These are phyloP conservation scores for Aspergillus amoenus DNA, from an alignment of 2,329 filamentous ascomycete species.

Conservation along the genomic window DNA sequence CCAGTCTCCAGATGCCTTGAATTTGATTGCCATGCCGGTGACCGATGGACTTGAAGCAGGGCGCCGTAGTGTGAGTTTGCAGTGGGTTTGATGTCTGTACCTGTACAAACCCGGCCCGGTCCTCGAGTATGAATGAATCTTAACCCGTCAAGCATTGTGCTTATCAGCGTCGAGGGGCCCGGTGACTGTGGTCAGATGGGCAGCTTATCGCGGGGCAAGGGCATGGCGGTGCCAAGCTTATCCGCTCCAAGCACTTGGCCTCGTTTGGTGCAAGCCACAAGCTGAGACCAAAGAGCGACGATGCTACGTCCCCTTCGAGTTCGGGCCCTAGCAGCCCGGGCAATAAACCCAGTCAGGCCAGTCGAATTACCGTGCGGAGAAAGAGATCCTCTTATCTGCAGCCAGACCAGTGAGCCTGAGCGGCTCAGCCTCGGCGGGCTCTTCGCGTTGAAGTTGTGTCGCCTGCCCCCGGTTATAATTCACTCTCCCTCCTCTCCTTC, in stretches of 20 bases:
- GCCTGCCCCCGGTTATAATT: not conserved
- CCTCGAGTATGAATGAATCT: not conserved
- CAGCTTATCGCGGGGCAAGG: constrained; percentile 1
- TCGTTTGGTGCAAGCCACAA: not conserved
- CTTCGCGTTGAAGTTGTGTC: not conserved
- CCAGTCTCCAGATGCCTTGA: not conserved
- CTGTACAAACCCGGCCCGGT: not conserved
- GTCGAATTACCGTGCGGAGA: not conserved
- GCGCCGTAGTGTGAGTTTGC: not conserved
- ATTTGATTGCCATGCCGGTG: not conserved
- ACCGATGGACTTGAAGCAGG: not conserved
- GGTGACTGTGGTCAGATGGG: not conserved
- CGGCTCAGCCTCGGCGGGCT: constrained; percentile 1
- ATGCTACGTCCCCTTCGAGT: not conserved
- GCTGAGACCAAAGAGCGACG: not conserved
- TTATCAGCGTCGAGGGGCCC: not conserved
- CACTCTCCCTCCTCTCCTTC: not conserved
- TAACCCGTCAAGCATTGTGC: not conserved
- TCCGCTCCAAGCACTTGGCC: constrained; percentile 9
- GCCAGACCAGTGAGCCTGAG: not conserved
- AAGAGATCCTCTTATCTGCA: not conserved
- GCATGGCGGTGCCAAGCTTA: constrained; percentile 1
- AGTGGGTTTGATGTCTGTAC: too few relatives aligned
- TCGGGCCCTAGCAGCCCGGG: not conserved
- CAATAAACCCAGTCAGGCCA: not conserved